Base-by-base conservation (phyloP, 441 rosid species). In the Biscutella laevigata region DNA sequence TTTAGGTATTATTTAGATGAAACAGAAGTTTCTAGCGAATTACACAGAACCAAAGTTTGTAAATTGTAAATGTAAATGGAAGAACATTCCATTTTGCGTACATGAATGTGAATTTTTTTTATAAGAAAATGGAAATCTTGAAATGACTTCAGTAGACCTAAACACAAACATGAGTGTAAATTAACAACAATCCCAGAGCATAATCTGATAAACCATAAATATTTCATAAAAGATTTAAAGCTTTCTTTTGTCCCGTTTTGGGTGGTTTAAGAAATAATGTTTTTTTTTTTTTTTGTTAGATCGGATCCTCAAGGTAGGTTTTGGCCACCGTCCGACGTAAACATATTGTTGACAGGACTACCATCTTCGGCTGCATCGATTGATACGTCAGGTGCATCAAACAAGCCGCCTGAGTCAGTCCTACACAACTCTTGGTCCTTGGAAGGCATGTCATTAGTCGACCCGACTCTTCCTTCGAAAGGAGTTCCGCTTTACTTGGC, bases 251-350 rank as follows among this genome's bases (percentile, higher is more conserved):
- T n/a, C n/a, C n/a, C n/a, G n/a, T n/a, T n/a, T n/a, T n/a, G n/a
- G n/a, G n/a, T n/a, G n/a, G n/a, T n/a, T n/a, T n/a, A n/a, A n/a
- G n/a, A 5, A 7, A 37, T 16, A 2, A 0, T n/a, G n/a, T n/a
- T 17, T 0, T 0, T 24, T 11, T 5, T 40, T 33, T 4, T 22
- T 19, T 67, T 66, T 52, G 56, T 1, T 45, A 56, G 61, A 6
- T 49, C 46, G 34, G 81, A 83, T 64, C 7, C 0, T 19, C 60
- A 74, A 7, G 75, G 73, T 45, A 70, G 83, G 46, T 56, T 80
- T 2, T 83, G 86, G 84, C 17, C 8, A 37, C 61, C 77, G 2
- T 44, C 57, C 0, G 25, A 10, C 3, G 4, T 8, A 3, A 59
- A 36, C 21, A 25, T 25, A 13, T 55, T 52, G 12, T 8, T 54